These are phyloP conservation scores for Arachis monticola DNA, from an alignment of 331 rosid genomes.

Conservation along the genomic window DNA sequence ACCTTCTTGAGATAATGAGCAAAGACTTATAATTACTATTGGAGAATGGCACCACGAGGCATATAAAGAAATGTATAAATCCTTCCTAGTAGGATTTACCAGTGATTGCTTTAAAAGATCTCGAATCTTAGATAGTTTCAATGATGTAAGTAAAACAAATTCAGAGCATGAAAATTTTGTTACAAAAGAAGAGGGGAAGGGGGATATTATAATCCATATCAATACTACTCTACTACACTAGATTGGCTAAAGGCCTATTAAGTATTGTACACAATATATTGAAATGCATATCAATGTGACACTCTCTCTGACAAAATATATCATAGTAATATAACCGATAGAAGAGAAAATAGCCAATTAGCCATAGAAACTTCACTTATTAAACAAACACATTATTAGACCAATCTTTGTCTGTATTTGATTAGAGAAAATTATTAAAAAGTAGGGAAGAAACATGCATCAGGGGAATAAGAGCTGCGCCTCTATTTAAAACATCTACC, in stretches of 20 bases:
- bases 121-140: slow-evolving; percentile 84
- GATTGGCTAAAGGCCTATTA: background rate
- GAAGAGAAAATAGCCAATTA: slow-evolving; percentile 22
- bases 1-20: too few species aligned
- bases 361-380: slow-evolving; percentile 18
- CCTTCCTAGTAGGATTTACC: slow-evolving; percentile 75
- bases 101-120: slow-evolving; percentile 78
- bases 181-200: background rate
- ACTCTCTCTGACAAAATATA: background rate
- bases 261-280: too few species aligned
- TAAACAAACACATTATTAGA: slow-evolving; percentile 28
- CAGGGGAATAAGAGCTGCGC: slow-evolving; percentile 29
- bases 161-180: slow-evolving; percentile 78
- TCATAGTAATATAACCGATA: slow-evolving; percentile 9
- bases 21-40: too few species aligned
- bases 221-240: slow-evolving; percentile 31
- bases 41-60: slow-evolving; percentile 85
- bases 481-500: too few species aligned
- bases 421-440: background rate
- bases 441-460: slow-evolving; percentile 43
- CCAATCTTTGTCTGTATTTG: slow-evolving; percentile 42
- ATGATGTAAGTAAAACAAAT: slow-evolving; percentile 94
- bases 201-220: slow-evolving; percentile 22
- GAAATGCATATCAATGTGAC: too few species aligned
- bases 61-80: slow-evolving; percentile 83